These are phyloP conservation scores for Helicocarpus griseus DNA, from an alignment of 2,329 filamentous ascomycete genomes.

Conservation along the genomic window DNA sequence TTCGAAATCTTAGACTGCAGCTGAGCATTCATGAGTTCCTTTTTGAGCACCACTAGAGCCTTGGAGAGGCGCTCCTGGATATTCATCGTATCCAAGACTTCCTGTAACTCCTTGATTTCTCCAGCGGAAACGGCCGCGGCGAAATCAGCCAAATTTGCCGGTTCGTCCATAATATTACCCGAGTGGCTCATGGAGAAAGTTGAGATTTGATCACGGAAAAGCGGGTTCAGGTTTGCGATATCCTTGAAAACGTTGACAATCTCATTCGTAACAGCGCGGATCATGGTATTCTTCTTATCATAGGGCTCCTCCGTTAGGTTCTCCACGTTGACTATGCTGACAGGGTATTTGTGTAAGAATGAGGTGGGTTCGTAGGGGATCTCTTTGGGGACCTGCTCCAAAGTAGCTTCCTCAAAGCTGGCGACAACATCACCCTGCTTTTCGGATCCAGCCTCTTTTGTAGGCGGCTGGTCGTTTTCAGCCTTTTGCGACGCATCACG, in stretches of 20 bases:
- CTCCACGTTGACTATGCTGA: slow-evolving; percentile 91
- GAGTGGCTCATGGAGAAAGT: slow-evolving; percentile 95
- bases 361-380: slow-evolving; percentile 74
- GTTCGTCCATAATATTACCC: slow-evolving; percentile 90
- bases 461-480: slow-evolving; percentile 24
- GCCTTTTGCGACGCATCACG: slow-evolving; percentile 25
- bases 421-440: slow-evolving; percentile 91
- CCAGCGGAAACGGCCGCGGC: slow-evolving; percentile 94
- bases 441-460: slow-evolving; percentile 45
- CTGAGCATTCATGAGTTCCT: slow-evolving; percentile 96
- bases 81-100: slow-evolving; percentile 78
- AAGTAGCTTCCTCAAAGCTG: slow-evolving; percentile 79
- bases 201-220: slow-evolving; percentile 95
- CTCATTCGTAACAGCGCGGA: slow-evolving; percentile 88
- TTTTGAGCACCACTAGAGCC: slow-evolving; percentile 85
- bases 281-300: slow-evolving; percentile 80
- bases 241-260: slow-evolving; percentile 99
- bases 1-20: slow-evolving; percentile 95
- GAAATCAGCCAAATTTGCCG: slow-evolving; percentile 91
- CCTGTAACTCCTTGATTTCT: slow-evolving; percentile 83
- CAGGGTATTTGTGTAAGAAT: slow-evolving; percentile 82
- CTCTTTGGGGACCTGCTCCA: slow-evolving; percentile 48
- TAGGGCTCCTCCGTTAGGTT: slow-evolving; percentile 82
- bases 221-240: slow-evolving; percentile 81
- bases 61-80: slow-evolving; percentile 90